These are phyloP conservation scores for Hypoxylon rickii DNA, from an alignment of 495 filamentous ascomycete genomes.

Conservation along the genomic window DNA sequence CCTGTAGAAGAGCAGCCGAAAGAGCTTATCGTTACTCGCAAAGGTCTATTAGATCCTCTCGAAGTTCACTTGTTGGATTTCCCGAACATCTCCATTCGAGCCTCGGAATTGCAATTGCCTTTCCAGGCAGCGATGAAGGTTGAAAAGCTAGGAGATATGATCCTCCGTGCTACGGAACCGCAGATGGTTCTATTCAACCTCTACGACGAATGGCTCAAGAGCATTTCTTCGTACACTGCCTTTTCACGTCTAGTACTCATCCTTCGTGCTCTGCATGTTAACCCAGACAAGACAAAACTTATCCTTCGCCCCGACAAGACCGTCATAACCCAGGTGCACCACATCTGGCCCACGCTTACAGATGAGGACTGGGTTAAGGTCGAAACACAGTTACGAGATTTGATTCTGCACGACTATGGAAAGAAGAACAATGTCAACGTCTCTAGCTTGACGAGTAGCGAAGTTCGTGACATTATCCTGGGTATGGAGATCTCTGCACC, in stretches of 20 bases:
- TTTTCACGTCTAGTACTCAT: conserved; percentile 97
- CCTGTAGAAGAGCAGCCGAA: conserved; percentile 99
- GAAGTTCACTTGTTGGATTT: conserved; percentile 98
- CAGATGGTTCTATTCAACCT: conserved; percentile 99
- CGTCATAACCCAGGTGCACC: conserved; percentile 97
- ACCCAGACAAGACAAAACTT: conserved; percentile 97
- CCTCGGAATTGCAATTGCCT: conserved; percentile 94
- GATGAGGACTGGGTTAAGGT: conserved; percentile 99
- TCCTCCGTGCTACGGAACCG: conserved; percentile 93
- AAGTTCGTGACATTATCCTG: conserved; percentile 98
- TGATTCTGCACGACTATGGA: conserved; percentile 97
- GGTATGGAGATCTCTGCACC: conserved; percentile 99
- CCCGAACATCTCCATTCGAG: conserved; percentile 98
- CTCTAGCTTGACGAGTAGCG: conserved; percentile 90
- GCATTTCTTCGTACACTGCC: conserved; percentile 96
- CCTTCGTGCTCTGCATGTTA: conserved; percentile 93
- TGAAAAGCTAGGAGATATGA: conserved; percentile 99
- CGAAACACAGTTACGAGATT: conserved; percentile 90
- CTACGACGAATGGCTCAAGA: conserved; percentile 99
- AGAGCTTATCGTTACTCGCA: conserved; percentile 97
- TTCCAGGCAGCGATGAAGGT: conserved; percentile 99
- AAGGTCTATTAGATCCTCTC: conserved; percentile 95
- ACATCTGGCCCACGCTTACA: conserved; percentile 94
- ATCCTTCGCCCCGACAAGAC: conserved; percentile 97
- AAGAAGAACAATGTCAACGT: conserved; percentile 99